Conservation (phyloP, 140 eudicot genomes). For the Erigeron philadelphicus region DNA sequence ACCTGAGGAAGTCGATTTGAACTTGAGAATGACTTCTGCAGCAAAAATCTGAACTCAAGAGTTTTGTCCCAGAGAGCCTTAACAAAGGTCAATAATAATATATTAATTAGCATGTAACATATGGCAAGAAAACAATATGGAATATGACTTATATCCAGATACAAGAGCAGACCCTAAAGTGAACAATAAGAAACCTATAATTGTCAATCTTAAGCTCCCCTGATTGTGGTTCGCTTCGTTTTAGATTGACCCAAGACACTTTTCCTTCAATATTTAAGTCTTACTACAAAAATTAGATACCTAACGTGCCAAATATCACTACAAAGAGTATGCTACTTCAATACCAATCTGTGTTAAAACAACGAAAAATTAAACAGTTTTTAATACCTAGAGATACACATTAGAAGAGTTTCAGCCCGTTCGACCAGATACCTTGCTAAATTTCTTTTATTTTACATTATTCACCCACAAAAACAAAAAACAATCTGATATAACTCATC, state of each 20-base stretch:
- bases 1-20: slow-evolving; percentile 94
- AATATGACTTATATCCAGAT: background rate
- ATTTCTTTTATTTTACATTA: too few relatives aligned
- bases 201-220: too few relatives aligned
- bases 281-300: background rate
- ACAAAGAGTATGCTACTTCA: background rate
- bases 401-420: background rate
- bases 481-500: background rate
- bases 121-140: background rate
- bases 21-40: slow-evolving; percentile 66
- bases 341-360: background rate
- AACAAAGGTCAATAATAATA: slow-evolving; percentile 11
- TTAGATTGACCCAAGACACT: background rate
- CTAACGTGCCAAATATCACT: background rate
- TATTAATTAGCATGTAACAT: slow-evolving; percentile 17
- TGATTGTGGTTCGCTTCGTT: too few relatives aligned
- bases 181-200: too few relatives aligned
- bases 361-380: background rate
- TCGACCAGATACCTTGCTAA: background rate
- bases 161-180: too few relatives aligned
- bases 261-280: background rate
- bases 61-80: slow-evolving; percentile 96
- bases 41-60: slow-evolving; percentile 79
- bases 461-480: background rate
- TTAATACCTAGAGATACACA: too few relatives aligned